Evolutionary conservation across 2,329 filamentous ascomycete genomes (phyloP).

Genomic region (Cladophialophora carrionii): DNA sequence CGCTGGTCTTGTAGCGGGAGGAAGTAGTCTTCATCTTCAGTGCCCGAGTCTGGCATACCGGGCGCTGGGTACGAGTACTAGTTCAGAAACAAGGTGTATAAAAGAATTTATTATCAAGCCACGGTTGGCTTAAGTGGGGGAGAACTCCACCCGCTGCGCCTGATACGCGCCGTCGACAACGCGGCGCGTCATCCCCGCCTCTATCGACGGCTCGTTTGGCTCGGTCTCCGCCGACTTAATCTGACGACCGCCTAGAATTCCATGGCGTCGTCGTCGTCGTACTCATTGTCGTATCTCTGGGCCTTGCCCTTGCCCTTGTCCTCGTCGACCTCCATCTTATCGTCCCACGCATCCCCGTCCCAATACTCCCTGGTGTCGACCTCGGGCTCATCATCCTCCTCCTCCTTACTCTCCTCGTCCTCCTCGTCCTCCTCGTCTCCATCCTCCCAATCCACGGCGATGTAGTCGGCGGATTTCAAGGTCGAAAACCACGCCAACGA

Average conservation of each 20-base stretch:
- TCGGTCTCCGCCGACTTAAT: neutral
- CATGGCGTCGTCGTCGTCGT: neutral
- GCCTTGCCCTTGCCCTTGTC: neutral
- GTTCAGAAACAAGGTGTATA: neutral
- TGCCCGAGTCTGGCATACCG: conserved; percentile 44
- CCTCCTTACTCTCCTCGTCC: no score
- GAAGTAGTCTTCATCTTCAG: conserved; percentile 63
- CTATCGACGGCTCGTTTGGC: neutral
- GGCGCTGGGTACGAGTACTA: neutral
- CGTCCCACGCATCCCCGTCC: neutral
- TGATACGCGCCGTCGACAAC: neutral
- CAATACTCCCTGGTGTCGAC: neutral
- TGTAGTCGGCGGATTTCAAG: no score
- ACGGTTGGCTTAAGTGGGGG: neutral
- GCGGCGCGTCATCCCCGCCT: no score
- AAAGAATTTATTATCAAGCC: neutral
- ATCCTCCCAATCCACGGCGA: no score
- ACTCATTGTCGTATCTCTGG: no score
- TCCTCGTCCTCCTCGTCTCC: no score
- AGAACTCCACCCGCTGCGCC: neutral
- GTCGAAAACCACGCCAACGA: neutral
- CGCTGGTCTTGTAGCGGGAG: conserved; percentile 62
- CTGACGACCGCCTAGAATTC: neutral
- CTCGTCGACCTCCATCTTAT: neutral
- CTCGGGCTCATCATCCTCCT: no score